These are phyloP conservation scores for Ogataea salicorniae DNA, from an alignment of 805 yeast species.

Conservation along the genomic window DNA sequence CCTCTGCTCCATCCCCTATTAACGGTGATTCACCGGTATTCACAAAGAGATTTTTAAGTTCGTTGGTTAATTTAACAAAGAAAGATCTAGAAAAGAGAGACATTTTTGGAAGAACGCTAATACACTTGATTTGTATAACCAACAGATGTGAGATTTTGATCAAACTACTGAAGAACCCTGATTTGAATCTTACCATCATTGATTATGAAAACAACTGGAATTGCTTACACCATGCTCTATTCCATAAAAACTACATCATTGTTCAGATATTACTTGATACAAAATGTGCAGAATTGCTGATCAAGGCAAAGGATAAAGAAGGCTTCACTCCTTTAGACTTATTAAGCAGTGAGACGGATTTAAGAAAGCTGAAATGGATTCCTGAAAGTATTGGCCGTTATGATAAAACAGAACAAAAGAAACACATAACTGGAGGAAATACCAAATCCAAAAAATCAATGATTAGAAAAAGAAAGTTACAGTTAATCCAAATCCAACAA, in stretches of 20 bases:
- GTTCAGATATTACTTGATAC: conserved; percentile 38
- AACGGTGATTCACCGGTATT: conserved; percentile 2
- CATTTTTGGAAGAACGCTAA: conserved; percentile 57
- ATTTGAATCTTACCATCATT: conserved; percentile 38
- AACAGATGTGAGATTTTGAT: conserved; percentile 44
- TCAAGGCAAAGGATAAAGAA: conserved; percentile 62
- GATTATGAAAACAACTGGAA: conserved; percentile 84
- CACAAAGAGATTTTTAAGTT: conserved; percentile 15
- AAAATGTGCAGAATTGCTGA: conserved; percentile 26
- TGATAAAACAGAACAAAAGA: background rate
- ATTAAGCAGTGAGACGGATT: conserved; percentile 39
- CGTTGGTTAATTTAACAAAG: conserved; percentile 27
- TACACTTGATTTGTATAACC: conserved; percentile 51
- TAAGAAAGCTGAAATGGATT: conserved; percentile 33
- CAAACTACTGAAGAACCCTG: conserved; percentile 42
- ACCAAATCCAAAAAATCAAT: conserved; percentile 25
- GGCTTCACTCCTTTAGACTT: conserved; percentile 72
- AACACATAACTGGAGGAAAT: conserved; percentile 33
- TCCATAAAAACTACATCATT: conserved; percentile 50
- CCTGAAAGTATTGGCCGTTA: conserved; percentile 23
- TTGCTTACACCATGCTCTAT: conserved; percentile 66
- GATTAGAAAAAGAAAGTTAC: background rate
- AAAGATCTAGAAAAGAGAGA: conserved; percentile 48
- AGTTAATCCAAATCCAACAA: background rate
- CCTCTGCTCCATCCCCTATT: conserved; percentile 1